Conservation (phyloP, 768 basidiomycete genomes). For the Xerocomus brunneocitrinus region DNA sequence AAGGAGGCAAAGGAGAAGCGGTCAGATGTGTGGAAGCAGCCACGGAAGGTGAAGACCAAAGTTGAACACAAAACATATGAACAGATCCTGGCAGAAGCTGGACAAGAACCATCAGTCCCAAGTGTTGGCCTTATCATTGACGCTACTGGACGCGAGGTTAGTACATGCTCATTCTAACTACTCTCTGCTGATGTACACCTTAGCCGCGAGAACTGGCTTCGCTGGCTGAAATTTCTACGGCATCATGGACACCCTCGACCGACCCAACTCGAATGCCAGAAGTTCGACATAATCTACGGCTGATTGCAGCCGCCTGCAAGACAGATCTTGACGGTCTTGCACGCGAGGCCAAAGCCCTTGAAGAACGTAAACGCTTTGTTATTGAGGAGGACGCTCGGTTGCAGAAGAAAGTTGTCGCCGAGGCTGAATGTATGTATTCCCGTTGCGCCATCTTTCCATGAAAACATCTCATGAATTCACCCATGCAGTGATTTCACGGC, state of each 20-base stretch:
- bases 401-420: slow-evolving; percentile 63
- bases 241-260: slow-evolving; percentile 80
- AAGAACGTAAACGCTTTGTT: slow-evolving; percentile 74
- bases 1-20: slow-evolving; percentile 56
- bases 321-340: slow-evolving; percentile 85
- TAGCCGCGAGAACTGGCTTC: slow-evolving; percentile 88
- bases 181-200: slow-evolving; percentile 7
- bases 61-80: slow-evolving; percentile 97
- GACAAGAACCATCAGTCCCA: slow-evolving; percentile 47
- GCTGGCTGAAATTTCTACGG: slow-evolving; percentile 68
- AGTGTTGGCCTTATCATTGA: slow-evolving; percentile 89
- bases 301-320: slow-evolving; percentile 80
- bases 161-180: slow-evolving; percentile 25
- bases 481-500: slow-evolving; percentile 62
- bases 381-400: slow-evolving; percentile 66
- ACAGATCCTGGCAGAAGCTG: slow-evolving; percentile 87
- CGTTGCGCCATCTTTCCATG: not conserved
- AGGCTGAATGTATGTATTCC: slow-evolving; percentile 62
- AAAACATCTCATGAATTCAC: slow-evolving; percentile 3
- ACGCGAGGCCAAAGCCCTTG: slow-evolving; percentile 79
- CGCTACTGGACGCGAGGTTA: slow-evolving; percentile 86
- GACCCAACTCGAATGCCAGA: slow-evolving; percentile 91
- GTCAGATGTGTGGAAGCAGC: slow-evolving; percentile 81
- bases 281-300: slow-evolving; percentile 90
- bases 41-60: slow-evolving; percentile 79